These are phyloP conservation scores for Oryza nivara DNA, from an alignment of 176 grass and related monocot genomes.

Conservation along the genomic window DNA sequence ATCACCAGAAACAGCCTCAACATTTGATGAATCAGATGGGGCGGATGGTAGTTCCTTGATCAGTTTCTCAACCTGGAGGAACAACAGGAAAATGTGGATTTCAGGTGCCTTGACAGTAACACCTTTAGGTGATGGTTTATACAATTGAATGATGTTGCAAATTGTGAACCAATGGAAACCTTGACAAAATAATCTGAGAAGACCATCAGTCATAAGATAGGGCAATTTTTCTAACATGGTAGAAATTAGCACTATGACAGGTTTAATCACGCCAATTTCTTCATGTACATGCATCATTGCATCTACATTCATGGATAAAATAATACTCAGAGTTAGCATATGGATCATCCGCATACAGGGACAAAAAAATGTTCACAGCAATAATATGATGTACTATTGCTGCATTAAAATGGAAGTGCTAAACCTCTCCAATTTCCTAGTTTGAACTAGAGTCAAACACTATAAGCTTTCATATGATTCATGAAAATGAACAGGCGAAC, in stretches of 20 bases:
- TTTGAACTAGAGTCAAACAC: background rate
- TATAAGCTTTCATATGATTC: background rate
- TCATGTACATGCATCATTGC: background rate
- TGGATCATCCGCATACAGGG: background rate
- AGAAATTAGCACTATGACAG: background rate
- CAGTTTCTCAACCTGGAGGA: conserved; percentile 86
- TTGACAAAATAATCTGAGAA: background rate
- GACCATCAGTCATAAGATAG: background rate
- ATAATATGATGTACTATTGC: background rate
- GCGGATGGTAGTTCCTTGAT: conserved; percentile 88
- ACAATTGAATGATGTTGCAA: background rate
- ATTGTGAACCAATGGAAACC: background rate
- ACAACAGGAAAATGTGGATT: conserved; percentile 1
- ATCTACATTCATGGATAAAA: background rate
- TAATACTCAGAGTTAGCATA: background rate
- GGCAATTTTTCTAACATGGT: background rate
- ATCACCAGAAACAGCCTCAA: conserved; percentile 24
- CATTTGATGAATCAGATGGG: conserved; percentile 57
- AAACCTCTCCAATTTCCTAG: background rate
- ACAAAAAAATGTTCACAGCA: background rate
- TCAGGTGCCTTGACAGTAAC: background rate
- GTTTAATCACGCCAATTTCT: background rate
- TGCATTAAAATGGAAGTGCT: background rate
- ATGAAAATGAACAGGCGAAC: background rate
- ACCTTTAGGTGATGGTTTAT: background rate